These are phyloP conservation scores for Russula dissimulans DNA, from an alignment of 768 basidiomycete genomes.

Conservation along the genomic window DNA sequence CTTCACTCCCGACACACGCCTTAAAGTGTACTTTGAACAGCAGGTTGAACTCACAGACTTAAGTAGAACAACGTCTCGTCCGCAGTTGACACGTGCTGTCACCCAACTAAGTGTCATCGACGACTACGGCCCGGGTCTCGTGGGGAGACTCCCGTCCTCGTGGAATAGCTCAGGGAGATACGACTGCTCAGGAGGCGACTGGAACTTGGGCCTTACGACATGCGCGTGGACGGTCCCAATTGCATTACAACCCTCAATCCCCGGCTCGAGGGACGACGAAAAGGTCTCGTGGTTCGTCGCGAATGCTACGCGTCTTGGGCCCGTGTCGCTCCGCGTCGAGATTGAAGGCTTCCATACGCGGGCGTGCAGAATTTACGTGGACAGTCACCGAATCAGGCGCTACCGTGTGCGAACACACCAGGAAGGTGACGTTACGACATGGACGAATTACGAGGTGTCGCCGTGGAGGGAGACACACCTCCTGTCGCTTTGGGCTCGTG, in stretches of 20 bases:
- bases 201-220: conserved; percentile 31
- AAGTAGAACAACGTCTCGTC: background rate
- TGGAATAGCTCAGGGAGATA: conserved; percentile 25
- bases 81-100: conserved; percentile 26
- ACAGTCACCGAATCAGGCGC: conserved; percentile 23
- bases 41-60: conserved; percentile 35
- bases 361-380: conserved; percentile 53
- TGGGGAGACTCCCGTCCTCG: conserved; percentile 47
- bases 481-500: conserved; percentile 11
- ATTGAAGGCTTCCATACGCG: conserved; percentile 54
- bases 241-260: conserved; percentile 34
- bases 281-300: conserved; percentile 36
- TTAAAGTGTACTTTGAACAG: conserved; percentile 70
- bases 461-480: background rate
- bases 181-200: conserved; percentile 20
- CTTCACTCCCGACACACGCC: conserved; percentile 47
- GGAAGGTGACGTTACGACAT: background rate
- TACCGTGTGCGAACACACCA: conserved; percentile 6
- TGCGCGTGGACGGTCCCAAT: conserved; percentile 41
- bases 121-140: conserved; percentile 33
- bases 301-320: conserved; percentile 32
- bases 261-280: background rate
- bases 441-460: conserved; percentile 14
- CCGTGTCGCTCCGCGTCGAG: conserved; percentile 37
- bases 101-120: conserved; percentile 40